These are phyloP conservation scores for Rubroboletus pulcherrimus DNA, from an alignment of 768 basidiomycete genomes.

Conservation along the genomic window DNA sequence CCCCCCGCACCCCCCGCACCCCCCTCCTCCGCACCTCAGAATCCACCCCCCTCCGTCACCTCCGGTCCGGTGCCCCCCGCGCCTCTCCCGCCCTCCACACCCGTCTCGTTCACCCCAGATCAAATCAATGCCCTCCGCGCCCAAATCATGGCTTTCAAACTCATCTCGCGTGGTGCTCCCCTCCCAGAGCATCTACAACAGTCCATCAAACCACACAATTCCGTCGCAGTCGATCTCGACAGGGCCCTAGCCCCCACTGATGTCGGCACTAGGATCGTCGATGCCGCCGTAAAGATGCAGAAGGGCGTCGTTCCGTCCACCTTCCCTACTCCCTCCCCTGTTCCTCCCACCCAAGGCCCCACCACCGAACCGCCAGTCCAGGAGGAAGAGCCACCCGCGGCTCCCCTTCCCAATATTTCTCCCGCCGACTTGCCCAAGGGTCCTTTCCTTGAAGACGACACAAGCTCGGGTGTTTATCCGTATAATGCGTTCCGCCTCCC, in stretches of 20 bases:
- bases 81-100: constrained; percentile 59
- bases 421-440: constrained; percentile 65
- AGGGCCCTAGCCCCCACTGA: constrained; percentile 61
- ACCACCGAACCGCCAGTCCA: constrained; percentile 41
- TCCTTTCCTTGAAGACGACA: constrained; percentile 74
- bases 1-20: constrained; percentile 13
- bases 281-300: constrained; percentile 70
- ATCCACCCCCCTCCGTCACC: constrained; percentile 37
- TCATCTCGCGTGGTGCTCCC: constrained; percentile 59
- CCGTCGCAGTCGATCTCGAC: constrained; percentile 59
- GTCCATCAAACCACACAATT: constrained; percentile 62
- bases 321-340: constrained; percentile 25
- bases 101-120: constrained; percentile 73
- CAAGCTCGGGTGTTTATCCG: constrained; percentile 79
- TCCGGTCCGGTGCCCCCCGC: constrained; percentile 50
- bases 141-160: constrained; percentile 80
- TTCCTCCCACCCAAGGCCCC: constrained; percentile 12
- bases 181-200: constrained; percentile 69
- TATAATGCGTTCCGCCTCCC: constrained; percentile 90
- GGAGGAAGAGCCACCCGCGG: constrained; percentile 48
- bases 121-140: constrained; percentile 75
- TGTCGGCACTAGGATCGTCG: constrained; percentile 59
- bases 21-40: constrained; percentile 31
- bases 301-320: constrained; percentile 42
- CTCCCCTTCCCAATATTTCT: constrained; percentile 38